Conservation (phyloP, 768 basidiomycete genomes). For the Suillus plorans region DNA sequence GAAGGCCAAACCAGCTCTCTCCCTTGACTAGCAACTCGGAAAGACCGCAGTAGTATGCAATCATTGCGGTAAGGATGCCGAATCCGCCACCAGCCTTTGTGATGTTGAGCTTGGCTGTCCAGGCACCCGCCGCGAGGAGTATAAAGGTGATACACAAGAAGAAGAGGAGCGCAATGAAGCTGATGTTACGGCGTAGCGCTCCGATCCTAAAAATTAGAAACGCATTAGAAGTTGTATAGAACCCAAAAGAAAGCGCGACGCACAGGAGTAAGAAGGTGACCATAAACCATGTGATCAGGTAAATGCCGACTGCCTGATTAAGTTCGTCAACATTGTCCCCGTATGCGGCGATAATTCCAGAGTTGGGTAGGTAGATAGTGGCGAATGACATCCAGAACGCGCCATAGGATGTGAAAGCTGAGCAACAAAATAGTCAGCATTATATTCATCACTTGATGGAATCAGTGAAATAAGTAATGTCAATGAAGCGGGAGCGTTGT, state of each 20-base stretch:
- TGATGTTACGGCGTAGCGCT: constrained; percentile 49
- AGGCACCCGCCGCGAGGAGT: constrained; percentile 42
- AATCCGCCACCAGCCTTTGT: constrained; percentile 44
- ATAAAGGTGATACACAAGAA: constrained; percentile 56
- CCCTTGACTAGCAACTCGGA: constrained; percentile 39
- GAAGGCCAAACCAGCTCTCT: constrained; percentile 41
- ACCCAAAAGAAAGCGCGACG: constrained; percentile 21
- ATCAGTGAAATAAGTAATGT: neutral
- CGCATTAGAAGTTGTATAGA: neutral
- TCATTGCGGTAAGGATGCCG: constrained; percentile 44
- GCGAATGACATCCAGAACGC: constrained; percentile 89
- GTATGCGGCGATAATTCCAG: constrained; percentile 62
- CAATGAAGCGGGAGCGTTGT: neutral
- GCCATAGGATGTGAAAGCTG: constrained; percentile 81
- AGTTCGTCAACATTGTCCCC: constrained; percentile 36
- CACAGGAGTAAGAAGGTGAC: constrained; percentile 71
- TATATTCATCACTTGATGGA: no score
- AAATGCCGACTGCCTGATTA: constrained; percentile 67
- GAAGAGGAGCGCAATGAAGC: constrained; percentile 48
- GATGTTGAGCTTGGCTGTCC: constrained; percentile 21
- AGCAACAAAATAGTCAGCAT: neutral
- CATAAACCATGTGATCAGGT: constrained; percentile 70
- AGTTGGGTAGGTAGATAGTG: constrained; percentile 66
- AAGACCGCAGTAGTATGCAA: constrained; percentile 48
- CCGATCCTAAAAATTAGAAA: constrained; percentile 38